These are phyloP conservation scores for Eimeria sp. DNA, from an alignment of 169 alveolate genomes.

Conservation along the genomic window DNA sequence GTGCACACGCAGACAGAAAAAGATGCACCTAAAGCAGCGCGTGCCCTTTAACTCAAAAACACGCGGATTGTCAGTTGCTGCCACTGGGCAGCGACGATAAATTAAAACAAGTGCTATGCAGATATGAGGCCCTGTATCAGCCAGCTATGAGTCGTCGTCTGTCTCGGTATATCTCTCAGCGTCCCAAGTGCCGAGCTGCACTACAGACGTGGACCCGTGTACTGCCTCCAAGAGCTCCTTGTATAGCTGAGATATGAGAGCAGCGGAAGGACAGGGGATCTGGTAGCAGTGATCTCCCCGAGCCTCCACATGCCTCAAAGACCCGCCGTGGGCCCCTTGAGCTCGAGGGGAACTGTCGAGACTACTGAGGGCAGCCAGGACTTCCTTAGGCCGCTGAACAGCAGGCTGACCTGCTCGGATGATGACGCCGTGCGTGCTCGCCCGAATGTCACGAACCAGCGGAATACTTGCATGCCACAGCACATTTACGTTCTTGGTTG, in stretches of 20 bases:
- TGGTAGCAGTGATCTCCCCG: slow-evolving; percentile 74
- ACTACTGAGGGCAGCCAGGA: slow-evolving; percentile 23
- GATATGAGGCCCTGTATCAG: neutral
- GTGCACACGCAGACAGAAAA: neutral
- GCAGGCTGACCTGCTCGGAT: slow-evolving; percentile 62
- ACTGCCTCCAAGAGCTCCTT: slow-evolving; percentile 78
- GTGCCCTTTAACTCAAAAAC: neutral
- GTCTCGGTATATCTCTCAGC: slow-evolving; percentile 64
- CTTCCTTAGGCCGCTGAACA: slow-evolving; percentile 35
- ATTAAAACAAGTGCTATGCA: neutral
- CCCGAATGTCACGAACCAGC: slow-evolving; percentile 69
- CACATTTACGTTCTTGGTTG: slow-evolving; percentile 10
- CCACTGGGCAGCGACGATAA: neutral
- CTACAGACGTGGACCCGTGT: slow-evolving; percentile 75
- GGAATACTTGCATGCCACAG: slow-evolving; percentile 79
- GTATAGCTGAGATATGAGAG: slow-evolving; percentile 76
- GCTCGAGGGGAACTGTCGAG: neutral
- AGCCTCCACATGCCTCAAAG: slow-evolving; percentile 38
- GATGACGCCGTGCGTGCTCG: slow-evolving; percentile 80
- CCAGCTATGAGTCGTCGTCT: slow-evolving; percentile 29
- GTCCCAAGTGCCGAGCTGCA: slow-evolving; percentile 79
- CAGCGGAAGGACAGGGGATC: slow-evolving; percentile 74
- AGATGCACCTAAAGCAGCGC: neutral
- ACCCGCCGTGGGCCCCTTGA: neutral
- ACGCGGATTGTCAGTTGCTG: slow-evolving; percentile 23